Evolutionary conservation across 2,329 filamentous ascomycete genomes (phyloP), one percentile per base, ranked within the genome.

Genomic region (Exophiala viscosa): DNA sequence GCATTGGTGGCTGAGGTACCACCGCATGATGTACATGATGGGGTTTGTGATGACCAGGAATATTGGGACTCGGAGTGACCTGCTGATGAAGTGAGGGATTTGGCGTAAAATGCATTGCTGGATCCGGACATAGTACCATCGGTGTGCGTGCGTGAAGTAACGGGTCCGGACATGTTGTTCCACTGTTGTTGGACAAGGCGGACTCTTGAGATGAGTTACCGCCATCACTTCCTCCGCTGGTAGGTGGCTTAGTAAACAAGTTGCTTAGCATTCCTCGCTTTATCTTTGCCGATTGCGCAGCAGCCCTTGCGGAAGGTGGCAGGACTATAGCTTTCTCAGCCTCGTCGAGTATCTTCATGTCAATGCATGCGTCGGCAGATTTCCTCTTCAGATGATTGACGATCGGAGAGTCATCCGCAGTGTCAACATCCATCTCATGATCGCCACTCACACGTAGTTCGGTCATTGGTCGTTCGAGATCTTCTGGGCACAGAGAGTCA

Each of bases 271-370:
- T 53, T 11, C 54, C 54, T 10, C 62, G 52, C 46, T 60, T 64
- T 9, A 53, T 39, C 45, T 58, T 64, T 15, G 62, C 62, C 8
- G 62, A 64, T 31, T 60, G 46, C 8, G 62, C 62, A 11, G 62
- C 62, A 20, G 60, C 60, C 35, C 56, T 54, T 33, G 59, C 62
- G 3, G 60, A 46, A 10, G 48, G 45, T 41, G 60, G 58, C 18
- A 64, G 45, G 11, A 44, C 52, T 17, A 62, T 62, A 8, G 40
- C 14, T 14, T 48, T 45, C 15, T 43, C 48, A 10, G 46, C 33
- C 5, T 47, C 28, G 6, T 28, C 18, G 15, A 35, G 35, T 5
- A 34, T 5, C 17, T 48, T 20, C 15, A 28, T 18, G 17, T 28
- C 44, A 9, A 49, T 17, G 10, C 20, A 23, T 42, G 13, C 18